Conservation (phyloP, 2,329 filamentous ascomycete species). For the Colletotrichum shisoi region DNA sequence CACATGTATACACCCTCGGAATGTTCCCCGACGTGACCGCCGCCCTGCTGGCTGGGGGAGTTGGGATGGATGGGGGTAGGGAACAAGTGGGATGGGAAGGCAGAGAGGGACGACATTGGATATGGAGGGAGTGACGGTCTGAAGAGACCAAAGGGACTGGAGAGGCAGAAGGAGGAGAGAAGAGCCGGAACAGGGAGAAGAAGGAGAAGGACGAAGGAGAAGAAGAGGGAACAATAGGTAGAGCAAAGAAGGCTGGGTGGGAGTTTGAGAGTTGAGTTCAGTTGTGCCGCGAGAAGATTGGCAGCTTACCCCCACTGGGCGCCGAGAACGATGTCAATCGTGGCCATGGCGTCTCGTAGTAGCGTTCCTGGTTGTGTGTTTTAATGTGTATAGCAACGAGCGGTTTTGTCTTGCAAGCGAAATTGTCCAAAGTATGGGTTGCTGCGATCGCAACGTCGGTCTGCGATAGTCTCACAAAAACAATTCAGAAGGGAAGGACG, state of each 20-base stretch:
- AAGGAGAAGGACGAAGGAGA: not conserved
- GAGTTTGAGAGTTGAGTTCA: constrained; percentile 15
- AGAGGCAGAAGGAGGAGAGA: not conserved
- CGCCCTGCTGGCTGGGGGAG: constrained; percentile 12
- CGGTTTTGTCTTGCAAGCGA: constrained; percentile 2
- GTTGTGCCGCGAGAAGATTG: constrained; percentile 33
- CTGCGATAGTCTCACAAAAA: constrained; percentile 39
- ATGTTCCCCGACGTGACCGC: not conserved
- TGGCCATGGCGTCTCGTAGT: constrained; percentile 34
- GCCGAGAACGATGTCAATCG: constrained; percentile 49
- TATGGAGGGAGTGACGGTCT: not conserved
- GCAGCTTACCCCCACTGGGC: constrained; percentile 51
- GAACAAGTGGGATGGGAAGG: not conserved
- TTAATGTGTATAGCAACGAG: constrained; percentile 32
- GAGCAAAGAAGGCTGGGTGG: constrained; percentile 38
- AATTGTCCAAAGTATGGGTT: constrained; percentile 37
- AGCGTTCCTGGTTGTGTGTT: not conserved
- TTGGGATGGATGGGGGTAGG: not conserved
- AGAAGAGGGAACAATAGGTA: constrained; percentile 40
- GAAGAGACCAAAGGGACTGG: not conserved
- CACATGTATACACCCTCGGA: not conserved
- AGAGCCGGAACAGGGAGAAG: not conserved
- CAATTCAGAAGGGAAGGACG: constrained; percentile 35
- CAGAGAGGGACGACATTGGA: not conserved
- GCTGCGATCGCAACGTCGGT: constrained; percentile 40